Evolutionary conservation across 2,329 filamentous ascomycete genomes (phyloP).

Genomic region (Cladosporium sphaerospermum): DNA sequence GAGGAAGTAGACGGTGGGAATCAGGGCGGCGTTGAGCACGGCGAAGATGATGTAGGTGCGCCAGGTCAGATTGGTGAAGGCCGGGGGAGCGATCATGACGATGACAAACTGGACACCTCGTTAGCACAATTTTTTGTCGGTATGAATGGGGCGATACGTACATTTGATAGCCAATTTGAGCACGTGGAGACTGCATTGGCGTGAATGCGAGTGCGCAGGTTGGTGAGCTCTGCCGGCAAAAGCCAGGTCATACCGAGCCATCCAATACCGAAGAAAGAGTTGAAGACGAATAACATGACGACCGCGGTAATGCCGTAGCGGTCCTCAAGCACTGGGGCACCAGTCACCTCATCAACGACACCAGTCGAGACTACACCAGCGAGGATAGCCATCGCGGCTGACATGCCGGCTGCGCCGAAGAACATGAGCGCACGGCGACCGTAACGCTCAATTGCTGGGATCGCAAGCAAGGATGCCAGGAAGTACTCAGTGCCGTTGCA

Average conservation of each 20-base stretch:
- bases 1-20: slow-evolving; percentile 14
- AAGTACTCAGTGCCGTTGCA: slow-evolving; percentile 25
- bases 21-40: slow-evolving; percentile 40
- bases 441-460: slow-evolving; percentile 40
- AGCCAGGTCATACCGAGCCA: slow-evolving; percentile 21
- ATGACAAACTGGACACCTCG: slow-evolving; percentile 2
- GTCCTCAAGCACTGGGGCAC: slow-evolving; percentile 15
- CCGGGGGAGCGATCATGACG: slow-evolving; percentile 13
- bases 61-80: slow-evolving; percentile 13
- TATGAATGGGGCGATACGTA: background rate
- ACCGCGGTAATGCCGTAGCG: slow-evolving; percentile 20
- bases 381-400: slow-evolving; percentile 19
- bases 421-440: slow-evolving; percentile 61
- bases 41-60: slow-evolving; percentile 13
- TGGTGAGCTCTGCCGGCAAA: slow-evolving; percentile 27
- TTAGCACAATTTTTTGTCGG: too few relatives aligned
- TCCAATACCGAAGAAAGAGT: slow-evolving; percentile 25
- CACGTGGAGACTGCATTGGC: slow-evolving; percentile 11
- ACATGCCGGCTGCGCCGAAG: slow-evolving; percentile 47
- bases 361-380: slow-evolving; percentile 14
- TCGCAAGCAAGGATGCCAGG: slow-evolving; percentile 27
- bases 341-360: slow-evolving; percentile 11
- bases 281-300: slow-evolving; percentile 27
- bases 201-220: slow-evolving; percentile 28
- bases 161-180: slow-evolving; percentile 7